Percentiles rank a stretch among this genome's conserved stretches.
phyloP scores from a whole-genome alignment of 441 rosid species.

The Adansonia rubrostipa region DNA sequence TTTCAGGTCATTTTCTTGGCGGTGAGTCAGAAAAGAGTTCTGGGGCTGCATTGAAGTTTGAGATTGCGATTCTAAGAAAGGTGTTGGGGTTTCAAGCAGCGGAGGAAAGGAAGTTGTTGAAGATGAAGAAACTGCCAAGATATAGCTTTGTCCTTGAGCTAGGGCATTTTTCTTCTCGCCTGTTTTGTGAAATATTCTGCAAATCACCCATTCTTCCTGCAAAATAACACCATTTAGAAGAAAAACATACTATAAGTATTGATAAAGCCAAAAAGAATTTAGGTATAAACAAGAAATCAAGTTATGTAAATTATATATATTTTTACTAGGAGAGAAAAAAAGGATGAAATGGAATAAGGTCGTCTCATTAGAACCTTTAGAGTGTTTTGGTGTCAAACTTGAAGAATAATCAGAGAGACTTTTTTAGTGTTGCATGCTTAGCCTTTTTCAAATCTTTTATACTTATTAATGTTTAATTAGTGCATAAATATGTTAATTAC shows the following conservation, averaged over 20 bases:
- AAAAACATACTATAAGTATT: not conserved
- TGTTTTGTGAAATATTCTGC: constrained; percentile 79
- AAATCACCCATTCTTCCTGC: constrained; percentile 98
- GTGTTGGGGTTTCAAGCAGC: constrained; percentile 45
- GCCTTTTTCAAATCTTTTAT: not conserved
- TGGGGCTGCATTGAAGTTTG: constrained; percentile 32
- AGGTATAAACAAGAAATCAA: not conserved
- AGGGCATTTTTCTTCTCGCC: constrained; percentile 58
- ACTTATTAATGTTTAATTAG: not conserved
- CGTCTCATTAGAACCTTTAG: no score
- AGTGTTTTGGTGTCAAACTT: no score
- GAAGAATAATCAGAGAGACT: not conserved
- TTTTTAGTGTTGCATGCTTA: not conserved
- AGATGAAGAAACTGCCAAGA: constrained; percentile 35
- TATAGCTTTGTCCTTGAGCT: constrained; percentile 42
- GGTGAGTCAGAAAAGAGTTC: constrained; percentile 35
- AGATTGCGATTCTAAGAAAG: constrained; percentile 44
- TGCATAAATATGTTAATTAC: not conserved
- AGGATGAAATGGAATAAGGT: not conserved
- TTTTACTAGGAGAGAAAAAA: not conserved
- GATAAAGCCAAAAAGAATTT: not conserved
- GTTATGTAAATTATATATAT: not conserved
- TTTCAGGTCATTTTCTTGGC: constrained; percentile 54
- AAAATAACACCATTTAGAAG: not conserved
- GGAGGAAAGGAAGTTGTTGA: constrained; percentile 47